A percentile compares a stretch with the other conserved stretches of the same genome.
These are phyloP conservation scores for Hansfordia pulvinata DNA, from an alignment of 2,329 filamentous ascomycete species.

Conservation along the genomic window DNA sequence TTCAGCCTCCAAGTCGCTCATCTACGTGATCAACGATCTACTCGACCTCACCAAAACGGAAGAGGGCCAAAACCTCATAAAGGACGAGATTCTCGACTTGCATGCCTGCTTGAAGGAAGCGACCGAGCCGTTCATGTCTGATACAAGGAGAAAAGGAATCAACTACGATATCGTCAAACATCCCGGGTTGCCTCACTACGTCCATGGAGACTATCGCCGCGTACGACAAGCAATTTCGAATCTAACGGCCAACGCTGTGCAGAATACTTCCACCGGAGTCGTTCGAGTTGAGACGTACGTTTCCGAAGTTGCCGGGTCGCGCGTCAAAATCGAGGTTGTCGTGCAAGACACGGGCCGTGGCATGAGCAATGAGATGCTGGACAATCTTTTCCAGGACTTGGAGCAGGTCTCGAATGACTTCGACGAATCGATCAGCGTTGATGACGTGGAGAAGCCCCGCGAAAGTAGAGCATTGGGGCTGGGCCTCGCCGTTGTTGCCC, in stretches of 20 bases:
- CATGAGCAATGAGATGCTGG: conserved; percentile 42
- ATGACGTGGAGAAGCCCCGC: conserved; percentile 14
- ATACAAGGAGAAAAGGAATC: conserved; percentile 65
- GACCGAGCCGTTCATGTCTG: conserved; percentile 57
- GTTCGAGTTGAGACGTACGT: conserved; percentile 61
- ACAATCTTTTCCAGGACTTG: conserved; percentile 43
- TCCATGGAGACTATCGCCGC: conserved; percentile 66
- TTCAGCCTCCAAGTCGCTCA: conserved; percentile 81
- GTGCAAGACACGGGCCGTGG: conserved; percentile 63
- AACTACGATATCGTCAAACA: conserved; percentile 54
- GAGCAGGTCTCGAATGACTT: conserved; percentile 41
- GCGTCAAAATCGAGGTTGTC: conserved; percentile 58
- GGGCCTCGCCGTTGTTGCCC: conserved; percentile 76
- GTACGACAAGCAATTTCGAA: conserved; percentile 78
- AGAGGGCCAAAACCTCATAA: conserved; percentile 64
- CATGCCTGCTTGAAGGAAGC: conserved; percentile 61
- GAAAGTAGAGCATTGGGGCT: conserved; percentile 50
- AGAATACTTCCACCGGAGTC: conserved; percentile 56
- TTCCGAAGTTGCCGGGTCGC: conserved; percentile 33
- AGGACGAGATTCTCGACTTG: conserved; percentile 70
- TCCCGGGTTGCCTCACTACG: conserved; percentile 52
- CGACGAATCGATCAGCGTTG: conserved; percentile 13
- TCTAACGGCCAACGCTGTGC: conserved; percentile 71
- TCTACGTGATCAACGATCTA: conserved; percentile 89
- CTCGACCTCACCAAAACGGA: conserved; percentile 82